Evolutionary conservation across 176 grass and related monocot genomes (phyloP).

Genomic region (Coix lacrymajobi): DNA sequence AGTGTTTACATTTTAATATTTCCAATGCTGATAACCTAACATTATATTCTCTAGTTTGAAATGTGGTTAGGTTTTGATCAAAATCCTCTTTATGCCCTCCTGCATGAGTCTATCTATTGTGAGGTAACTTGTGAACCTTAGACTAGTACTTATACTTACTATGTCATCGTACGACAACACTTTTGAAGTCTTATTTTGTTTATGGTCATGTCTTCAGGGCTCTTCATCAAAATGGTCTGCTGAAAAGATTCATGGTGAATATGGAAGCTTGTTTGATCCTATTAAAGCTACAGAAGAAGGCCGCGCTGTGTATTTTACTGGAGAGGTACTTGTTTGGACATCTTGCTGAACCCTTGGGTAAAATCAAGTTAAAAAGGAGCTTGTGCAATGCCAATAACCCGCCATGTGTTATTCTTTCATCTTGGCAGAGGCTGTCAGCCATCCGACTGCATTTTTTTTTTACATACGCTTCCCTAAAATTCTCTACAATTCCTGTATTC

Average conservation of each 20-base stretch:
- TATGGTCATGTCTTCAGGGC: slow-evolving; percentile 45
- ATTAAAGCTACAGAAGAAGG: slow-evolving; percentile 73
- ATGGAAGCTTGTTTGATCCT: slow-evolving; percentile 73
- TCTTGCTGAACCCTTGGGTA: not conserved
- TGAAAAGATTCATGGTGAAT: slow-evolving; percentile 52
- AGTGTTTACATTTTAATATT: not conserved
- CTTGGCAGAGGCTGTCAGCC: not conserved
- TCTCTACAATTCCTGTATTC: not conserved
- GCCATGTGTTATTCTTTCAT: not conserved
- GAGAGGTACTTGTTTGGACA: slow-evolving; percentile 51
- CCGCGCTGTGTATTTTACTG: slow-evolving; percentile 75
- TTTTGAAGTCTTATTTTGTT: slow-evolving; percentile 5
- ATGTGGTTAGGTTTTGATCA: slow-evolving; percentile 83
- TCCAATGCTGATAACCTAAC: not conserved
- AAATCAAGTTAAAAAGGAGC: not conserved
- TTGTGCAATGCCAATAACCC: not conserved
- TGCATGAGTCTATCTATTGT: slow-evolving; percentile 95
- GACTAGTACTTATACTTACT: slow-evolving; percentile 11
- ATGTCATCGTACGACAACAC: not conserved
- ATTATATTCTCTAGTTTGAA: slow-evolving; percentile 53
- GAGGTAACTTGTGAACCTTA: slow-evolving; percentile 42
- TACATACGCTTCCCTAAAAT: not conserved
- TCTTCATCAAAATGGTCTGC: slow-evolving; percentile 89
- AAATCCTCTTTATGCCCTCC: slow-evolving; percentile 78
- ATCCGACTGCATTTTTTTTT: not conserved